Percentiles rank a stretch among this genome's conserved stretches.
These are phyloP conservation scores for Hibiscus tridactylites DNA, from an alignment of 345 rosid genomes.

Conservation along the genomic window DNA sequence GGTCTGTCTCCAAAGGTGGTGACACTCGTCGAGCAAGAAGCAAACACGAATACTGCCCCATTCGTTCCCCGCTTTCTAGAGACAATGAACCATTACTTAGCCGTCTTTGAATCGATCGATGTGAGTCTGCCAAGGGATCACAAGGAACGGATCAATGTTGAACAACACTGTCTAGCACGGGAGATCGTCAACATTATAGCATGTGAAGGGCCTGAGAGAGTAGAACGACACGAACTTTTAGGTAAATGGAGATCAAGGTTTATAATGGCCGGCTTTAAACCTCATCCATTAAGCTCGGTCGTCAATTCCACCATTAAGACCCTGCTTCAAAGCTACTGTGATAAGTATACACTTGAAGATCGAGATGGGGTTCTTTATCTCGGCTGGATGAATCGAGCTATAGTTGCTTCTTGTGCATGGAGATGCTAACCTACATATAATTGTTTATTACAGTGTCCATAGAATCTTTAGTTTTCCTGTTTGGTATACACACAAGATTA, in stretches of 20 bases:
- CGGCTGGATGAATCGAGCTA: conserved; percentile 78
- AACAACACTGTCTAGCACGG: conserved; percentile 95
- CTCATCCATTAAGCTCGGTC: conserved; percentile 54
- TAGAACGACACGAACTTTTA: conserved; percentile 74
- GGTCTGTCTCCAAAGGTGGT: conserved; percentile 73
- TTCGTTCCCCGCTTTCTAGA: conserved; percentile 60
- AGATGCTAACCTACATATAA: conserved; percentile 19
- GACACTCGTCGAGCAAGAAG: conserved; percentile 86
- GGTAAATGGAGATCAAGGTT: conserved; percentile 86
- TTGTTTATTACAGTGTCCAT: not conserved
- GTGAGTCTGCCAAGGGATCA: conserved; percentile 62
- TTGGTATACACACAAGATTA: not conserved
- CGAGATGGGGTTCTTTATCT: conserved; percentile 69
- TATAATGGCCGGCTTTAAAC: conserved; percentile 80
- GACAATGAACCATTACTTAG: conserved; percentile 59
- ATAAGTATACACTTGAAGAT: conserved; percentile 68
- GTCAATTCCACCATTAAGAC: conserved; percentile 69
- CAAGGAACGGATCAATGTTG: conserved; percentile 76
- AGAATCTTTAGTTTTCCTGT: conserved; percentile 2
- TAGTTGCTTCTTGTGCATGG: conserved; percentile 85
- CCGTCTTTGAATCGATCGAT: conserved; percentile 77
- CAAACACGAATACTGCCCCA: conserved; percentile 77
- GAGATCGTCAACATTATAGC: conserved; percentile 89
- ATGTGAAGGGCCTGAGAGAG: conserved; percentile 85
- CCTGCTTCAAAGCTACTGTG: conserved; percentile 55